Percentiles rank a stretch among this genome's conserved stretches.
Conservation (phyloP, 805 yeast species). For the Saccharomycopsis fermentans region DNA sequence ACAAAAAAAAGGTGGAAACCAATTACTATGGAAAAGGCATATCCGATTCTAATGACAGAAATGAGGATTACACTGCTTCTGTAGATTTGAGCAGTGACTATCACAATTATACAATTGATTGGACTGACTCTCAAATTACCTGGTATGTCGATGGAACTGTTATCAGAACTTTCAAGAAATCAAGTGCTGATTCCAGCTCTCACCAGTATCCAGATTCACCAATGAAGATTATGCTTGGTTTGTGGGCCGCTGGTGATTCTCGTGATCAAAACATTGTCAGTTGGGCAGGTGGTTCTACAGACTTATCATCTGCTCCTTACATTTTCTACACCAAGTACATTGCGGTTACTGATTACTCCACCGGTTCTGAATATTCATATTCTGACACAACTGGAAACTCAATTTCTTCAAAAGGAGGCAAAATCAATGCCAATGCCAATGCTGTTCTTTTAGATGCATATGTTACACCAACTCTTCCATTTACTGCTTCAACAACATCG, state of each 20-base stretch:
- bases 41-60: conserved; percentile 51
- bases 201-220: conserved; percentile 63
- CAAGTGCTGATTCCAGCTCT: conserved; percentile 30
- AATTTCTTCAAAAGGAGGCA: conserved; percentile 21
- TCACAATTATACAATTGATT: conserved; percentile 58
- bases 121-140: conserved; percentile 42
- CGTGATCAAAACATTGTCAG: conserved; percentile 42
- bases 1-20: conserved; percentile 45
- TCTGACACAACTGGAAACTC: conserved; percentile 46
- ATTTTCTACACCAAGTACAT: conserved; percentile 40
- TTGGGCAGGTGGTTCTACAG: conserved; percentile 64
- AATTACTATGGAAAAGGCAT: conserved; percentile 53
- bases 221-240: conserved; percentile 35
- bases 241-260: conserved; percentile 44
- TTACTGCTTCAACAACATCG: conserved; percentile 3
- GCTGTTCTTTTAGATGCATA: conserved; percentile 14
- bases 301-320: conserved; percentile 39
- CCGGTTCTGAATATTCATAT: conserved; percentile 36
- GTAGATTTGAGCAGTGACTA: conserved; percentile 24
- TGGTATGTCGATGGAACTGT: conserved; percentile 53
- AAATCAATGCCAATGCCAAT: conserved; percentile 13
- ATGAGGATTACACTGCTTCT: conserved; percentile 38
- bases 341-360: conserved; percentile 41
- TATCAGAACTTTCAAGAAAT: conserved; percentile 41
- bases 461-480: conserved; percentile 21